Conservation (phyloP, 352 stramenopile species). For the Phytophthora quininea region DNA sequence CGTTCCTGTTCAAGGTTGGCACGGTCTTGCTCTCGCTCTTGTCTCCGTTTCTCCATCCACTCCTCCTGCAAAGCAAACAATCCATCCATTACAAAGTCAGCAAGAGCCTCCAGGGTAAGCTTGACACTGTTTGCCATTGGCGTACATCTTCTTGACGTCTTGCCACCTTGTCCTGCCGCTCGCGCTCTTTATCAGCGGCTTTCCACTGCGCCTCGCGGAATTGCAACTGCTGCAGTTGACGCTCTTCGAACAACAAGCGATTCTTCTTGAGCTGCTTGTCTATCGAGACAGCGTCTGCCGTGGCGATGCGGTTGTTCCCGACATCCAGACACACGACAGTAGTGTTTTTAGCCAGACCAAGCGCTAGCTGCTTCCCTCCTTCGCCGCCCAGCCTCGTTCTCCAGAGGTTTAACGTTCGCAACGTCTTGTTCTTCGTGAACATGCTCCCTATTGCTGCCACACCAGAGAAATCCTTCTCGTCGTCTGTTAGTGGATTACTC, state of each 20-base stretch:
- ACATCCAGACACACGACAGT: slow-evolving; percentile 78
- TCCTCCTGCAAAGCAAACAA: slow-evolving; percentile 45
- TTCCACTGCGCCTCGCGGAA: slow-evolving; percentile 55
- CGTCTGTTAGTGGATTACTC: slow-evolving; percentile 79
- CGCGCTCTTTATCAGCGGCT: slow-evolving; percentile 57
- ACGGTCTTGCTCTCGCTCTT: slow-evolving; percentile 58
- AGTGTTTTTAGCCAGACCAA: slow-evolving; percentile 59
- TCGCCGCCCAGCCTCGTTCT: slow-evolving; percentile 70
- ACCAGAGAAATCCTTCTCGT: slow-evolving; percentile 79
- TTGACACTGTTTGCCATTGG: neutral
- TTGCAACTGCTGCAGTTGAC: slow-evolving; percentile 46
- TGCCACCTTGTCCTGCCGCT: slow-evolving; percentile 48
- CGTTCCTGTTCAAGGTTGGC: slow-evolving; percentile 54
- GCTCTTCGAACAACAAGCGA: slow-evolving; percentile 45
- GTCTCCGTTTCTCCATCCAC: slow-evolving; percentile 80
- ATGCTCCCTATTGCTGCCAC: slow-evolving; percentile 58
- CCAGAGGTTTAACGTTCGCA: slow-evolving; percentile 80
- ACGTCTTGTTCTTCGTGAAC: slow-evolving; percentile 62
- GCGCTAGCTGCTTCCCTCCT: slow-evolving; percentile 67
- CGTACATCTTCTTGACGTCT: slow-evolving; percentile 69
- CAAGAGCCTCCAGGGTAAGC: neutral
- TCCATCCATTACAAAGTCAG: neutral
- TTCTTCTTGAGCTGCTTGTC: slow-evolving; percentile 59
- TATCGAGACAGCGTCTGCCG: slow-evolving; percentile 54
- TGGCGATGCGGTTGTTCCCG: slow-evolving; percentile 78